phyloP scores from a whole-genome alignment of 768 basidiomycete genomes.

The Termitomyces bulborhizus region DNA sequence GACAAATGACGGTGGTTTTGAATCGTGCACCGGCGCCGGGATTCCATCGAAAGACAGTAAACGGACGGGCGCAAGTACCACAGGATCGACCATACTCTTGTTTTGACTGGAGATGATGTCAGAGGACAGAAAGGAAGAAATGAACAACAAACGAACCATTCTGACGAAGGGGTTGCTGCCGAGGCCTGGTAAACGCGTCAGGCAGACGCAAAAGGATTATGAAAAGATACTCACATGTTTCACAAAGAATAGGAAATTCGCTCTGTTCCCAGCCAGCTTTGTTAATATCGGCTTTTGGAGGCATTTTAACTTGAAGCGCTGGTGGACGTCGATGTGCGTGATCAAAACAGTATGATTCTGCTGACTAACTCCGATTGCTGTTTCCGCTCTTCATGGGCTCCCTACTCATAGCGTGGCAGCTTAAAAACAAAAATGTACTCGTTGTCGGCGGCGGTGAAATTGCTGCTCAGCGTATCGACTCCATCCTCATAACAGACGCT shows the following conservation, averaged over 20 bases:
- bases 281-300: conserved; percentile 88
- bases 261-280: conserved; percentile 93
- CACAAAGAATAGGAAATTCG: conserved; percentile 91
- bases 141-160: conserved; percentile 56
- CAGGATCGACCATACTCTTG: conserved; percentile 96
- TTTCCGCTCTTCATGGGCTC: conserved; percentile 37
- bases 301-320: conserved; percentile 31
- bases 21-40: conserved; percentile 89
- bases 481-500: conserved; percentile 78
- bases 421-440: conserved; percentile 76
- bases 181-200: conserved; percentile 45
- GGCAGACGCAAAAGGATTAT: background rate
- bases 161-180: conserved; percentile 90
- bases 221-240: conserved; percentile 62
- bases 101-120: conserved; percentile 62
- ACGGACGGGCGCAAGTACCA: conserved; percentile 95
- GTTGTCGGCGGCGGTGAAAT: conserved; percentile 94
- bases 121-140: background rate
- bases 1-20: conserved; percentile 97
- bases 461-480: conserved; percentile 82
- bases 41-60: conserved; percentile 98
- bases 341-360: conserved; percentile 2
- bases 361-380: conserved; percentile 9
- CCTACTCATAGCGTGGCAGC: conserved; percentile 90
- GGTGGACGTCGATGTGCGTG: conserved; percentile 5